Evolutionary conservation across 140 eudicot genomes (phyloP), one percentile per base, ranked within the genome.

Genomic region (Bidens hawaiensis): DNA sequence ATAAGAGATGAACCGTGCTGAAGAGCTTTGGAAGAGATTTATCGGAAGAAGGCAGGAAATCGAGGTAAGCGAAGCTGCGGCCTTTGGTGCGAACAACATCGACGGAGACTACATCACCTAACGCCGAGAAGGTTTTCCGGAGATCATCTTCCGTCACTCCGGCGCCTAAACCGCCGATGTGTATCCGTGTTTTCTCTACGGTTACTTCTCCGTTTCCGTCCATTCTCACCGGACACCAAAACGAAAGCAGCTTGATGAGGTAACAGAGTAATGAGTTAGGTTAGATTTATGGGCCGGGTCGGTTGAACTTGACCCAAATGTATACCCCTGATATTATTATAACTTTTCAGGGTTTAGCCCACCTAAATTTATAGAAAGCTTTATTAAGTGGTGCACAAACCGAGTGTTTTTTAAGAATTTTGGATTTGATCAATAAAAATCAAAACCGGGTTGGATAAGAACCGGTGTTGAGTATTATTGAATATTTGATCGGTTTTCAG

Each of bases 61-160:
- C 93, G 60, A 94, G 67, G 79, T 85, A 94, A 23, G 87, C 99
- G 11, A 94, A 85, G 79, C 94, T 94, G 6, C 99, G 99, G 56
- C 74, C 90, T 85, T 94, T 88, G 53, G 85, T 85, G 50, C 97
- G 85, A 34, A 76, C 80, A 8, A 94, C 51, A 14, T 94, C 97
- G 10, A 83, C 85, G 21, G 84, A 26, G 23, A 77, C 77, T 12
- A 94, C 82, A 16, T 62, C 64, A 5, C 99, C 99, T 62, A 88
- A 53, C 36, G 91, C 15, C 0, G 84, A 81, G 78, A 94, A 94
- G 0, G 94, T 94, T 71, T 81, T 83, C 36, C 79, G 76, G 59
- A 94, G 77, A 60, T 94, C 99, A 25, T 79, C 82, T 27, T 74
- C 90, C 22, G 84, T 84, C 48, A 94, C 97, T 16, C 40, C 75